These are phyloP conservation scores for Scedosporium aurantiacum DNA, from an alignment of 2,329 filamentous ascomycete species.

Conservation along the genomic window DNA sequence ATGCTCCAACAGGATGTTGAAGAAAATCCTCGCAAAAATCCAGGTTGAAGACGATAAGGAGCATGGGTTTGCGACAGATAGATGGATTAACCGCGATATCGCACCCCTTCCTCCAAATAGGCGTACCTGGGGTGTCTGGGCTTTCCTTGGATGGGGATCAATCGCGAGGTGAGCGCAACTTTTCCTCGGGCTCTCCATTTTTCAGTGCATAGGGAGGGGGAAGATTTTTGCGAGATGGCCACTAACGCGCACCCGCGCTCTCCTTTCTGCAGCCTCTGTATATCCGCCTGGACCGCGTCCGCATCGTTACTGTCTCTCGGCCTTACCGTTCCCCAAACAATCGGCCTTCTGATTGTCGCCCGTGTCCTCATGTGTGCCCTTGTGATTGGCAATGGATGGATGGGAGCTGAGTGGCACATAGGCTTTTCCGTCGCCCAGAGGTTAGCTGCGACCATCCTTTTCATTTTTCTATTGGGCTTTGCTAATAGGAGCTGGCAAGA, in stretches of 20 bases:
- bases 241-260: no score
- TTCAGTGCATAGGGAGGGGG: no score
- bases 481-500: no score
- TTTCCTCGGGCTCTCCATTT: no score
- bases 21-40: neutral
- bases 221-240: no score
- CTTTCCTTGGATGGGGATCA: constrained; percentile 12
- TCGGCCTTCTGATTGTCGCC: constrained; percentile 7
- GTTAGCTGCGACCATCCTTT: neutral
- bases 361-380: constrained; percentile 11
- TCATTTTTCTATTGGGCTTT: no score
- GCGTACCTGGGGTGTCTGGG: neutral
- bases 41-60: neutral
- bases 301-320: no score
- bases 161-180: neutral
- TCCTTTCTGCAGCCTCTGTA: no score
- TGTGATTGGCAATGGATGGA: constrained; percentile 26
- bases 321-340: no score
- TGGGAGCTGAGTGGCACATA: constrained; percentile 37
- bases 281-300: no score
- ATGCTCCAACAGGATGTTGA: no score
- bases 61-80: neutral
- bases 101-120: neutral
- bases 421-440: constrained; percentile 21
- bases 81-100: neutral